Percentiles rank a stretch among this genome's conserved stretches.
Conservation (phyloP, 192 early-diverging fungal species). For the Coemansia sp. region DNA sequence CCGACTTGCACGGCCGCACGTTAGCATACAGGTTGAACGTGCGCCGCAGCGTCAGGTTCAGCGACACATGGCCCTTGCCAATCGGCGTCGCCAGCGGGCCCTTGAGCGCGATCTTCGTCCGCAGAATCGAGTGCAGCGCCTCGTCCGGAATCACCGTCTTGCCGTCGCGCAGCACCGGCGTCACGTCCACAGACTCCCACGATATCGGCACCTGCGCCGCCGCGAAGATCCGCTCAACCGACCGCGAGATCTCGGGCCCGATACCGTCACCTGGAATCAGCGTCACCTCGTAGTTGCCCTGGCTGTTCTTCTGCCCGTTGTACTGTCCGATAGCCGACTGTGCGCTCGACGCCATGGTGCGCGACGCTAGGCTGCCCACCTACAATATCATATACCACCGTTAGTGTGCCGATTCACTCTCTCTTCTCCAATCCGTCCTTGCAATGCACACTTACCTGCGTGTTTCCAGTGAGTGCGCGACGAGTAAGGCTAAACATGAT, state of each 20-base stretch:
- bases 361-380: conserved; percentile 19
- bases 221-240: conserved; percentile 88
- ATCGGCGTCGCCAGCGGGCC: conserved; percentile 96
- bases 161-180: conserved; percentile 88
- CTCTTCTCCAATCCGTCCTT: background rate
- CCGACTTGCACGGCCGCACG: conserved; percentile 96
- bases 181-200: conserved; percentile 96
- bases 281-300: conserved; percentile 87
- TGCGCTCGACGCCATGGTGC: conserved; percentile 44
- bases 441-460: conserved; percentile 24
- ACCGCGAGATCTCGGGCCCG: conserved; percentile 94
- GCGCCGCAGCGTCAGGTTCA: conserved; percentile 84
- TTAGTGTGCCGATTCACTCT: background rate
- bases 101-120: conserved; percentile 97
- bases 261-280: conserved; percentile 99
- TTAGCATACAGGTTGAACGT: conserved; percentile 99
- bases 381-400: background rate
- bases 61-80: conserved; percentile 98
- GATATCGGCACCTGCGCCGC: conserved; percentile 93
- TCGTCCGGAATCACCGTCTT: conserved; percentile 93
- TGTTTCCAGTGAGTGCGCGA: conserved; percentile 16
- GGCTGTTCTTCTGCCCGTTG: conserved; percentile 42
- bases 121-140: conserved; percentile 86
- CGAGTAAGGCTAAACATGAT: conserved; percentile 45
- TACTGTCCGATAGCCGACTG: conserved; percentile 43